These are phyloP conservation scores for Hibiscus syriacus DNA, from an alignment of 345 rosid genomes.

Conservation along the genomic window DNA sequence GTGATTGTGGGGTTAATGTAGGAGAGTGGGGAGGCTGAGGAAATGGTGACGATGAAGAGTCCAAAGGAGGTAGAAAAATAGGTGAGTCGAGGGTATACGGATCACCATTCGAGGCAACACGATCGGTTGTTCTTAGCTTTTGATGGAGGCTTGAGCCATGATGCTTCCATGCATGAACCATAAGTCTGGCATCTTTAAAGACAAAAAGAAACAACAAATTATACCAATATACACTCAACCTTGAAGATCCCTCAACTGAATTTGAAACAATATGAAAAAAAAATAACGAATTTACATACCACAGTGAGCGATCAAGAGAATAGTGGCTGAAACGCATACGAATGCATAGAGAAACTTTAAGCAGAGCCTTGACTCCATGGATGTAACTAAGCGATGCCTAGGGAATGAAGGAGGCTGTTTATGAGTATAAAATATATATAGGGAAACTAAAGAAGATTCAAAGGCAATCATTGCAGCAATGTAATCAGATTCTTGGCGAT, in stretches of 20 bases:
- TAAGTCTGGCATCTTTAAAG: constrained; percentile 22
- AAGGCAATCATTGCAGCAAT: not conserved
- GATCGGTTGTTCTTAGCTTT: not conserved
- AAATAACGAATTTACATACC: constrained; percentile 14
- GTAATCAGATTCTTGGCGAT: not conserved
- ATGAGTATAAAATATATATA: not conserved
- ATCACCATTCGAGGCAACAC: not conserved
- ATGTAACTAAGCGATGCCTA: not conserved
- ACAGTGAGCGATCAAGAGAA: constrained; percentile 9
- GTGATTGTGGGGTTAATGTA: constrained; percentile 7
- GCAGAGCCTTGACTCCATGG: constrained; percentile 11
- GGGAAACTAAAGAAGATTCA: constrained; percentile 10
- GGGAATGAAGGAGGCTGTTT: not conserved
- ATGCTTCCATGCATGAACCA: not conserved
- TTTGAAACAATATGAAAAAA: not conserved
- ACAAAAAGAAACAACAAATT: not conserved
- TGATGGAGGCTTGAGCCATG: not conserved
- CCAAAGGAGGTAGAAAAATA: constrained; percentile 19
- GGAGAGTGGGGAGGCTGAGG: constrained; percentile 6
- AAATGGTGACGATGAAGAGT: constrained; percentile 23
- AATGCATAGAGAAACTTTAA: not conserved
- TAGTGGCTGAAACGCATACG: constrained; percentile 6
- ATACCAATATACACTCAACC: not conserved
- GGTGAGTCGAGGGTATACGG: constrained; percentile 9
- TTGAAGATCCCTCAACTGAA: not conserved